Conservation (phyloP, 768 basidiomycete species). For the Polyporus arcularius region DNA sequence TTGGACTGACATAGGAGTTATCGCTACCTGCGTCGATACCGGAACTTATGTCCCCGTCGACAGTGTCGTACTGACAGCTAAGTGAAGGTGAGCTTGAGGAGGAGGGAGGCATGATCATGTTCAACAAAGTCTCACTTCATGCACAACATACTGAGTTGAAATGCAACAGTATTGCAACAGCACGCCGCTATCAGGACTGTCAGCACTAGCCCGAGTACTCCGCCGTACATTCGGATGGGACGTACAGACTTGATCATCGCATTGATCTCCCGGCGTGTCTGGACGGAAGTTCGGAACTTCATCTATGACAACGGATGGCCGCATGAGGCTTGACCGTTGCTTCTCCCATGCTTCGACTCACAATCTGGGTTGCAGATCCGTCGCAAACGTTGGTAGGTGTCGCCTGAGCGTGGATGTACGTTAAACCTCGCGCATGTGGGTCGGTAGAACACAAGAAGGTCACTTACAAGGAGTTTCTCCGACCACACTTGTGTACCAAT, state of each 20-base stretch:
- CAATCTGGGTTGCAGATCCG: constrained; percentile 21
- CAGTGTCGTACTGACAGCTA: constrained; percentile 6
- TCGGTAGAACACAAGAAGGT: neutral
- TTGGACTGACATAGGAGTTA: neutral
- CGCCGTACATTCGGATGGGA: neutral
- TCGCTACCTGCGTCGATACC: constrained; percentile 10
- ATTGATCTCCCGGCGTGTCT: constrained; percentile 3
- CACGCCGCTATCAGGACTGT: neutral
- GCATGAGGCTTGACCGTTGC: no score
- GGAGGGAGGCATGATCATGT: no score
- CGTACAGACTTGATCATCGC: constrained; percentile 11
- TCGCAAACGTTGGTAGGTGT: constrained; percentile 17
- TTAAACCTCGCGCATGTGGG: neutral
- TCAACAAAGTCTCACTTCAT: constrained; percentile 4
- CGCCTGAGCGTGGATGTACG: neutral
- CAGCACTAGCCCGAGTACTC: neutral
- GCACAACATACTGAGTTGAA: constrained; percentile 16
- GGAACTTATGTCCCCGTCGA: neutral
- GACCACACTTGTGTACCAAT: constrained; percentile 22
- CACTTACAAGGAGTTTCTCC: constrained; percentile 21
- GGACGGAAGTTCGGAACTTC: constrained; percentile 7
- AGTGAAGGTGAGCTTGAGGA: neutral
- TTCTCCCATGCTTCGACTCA: neutral
- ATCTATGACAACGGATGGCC: neutral
- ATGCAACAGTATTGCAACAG: constrained; percentile 18